Percentiles rank a stretch among this genome's conserved stretches.
Evolutionary conservation across 1,284 basidiomycete genomes (phyloP).

Genomic region (Cystobasidium slooffiae): DNA sequence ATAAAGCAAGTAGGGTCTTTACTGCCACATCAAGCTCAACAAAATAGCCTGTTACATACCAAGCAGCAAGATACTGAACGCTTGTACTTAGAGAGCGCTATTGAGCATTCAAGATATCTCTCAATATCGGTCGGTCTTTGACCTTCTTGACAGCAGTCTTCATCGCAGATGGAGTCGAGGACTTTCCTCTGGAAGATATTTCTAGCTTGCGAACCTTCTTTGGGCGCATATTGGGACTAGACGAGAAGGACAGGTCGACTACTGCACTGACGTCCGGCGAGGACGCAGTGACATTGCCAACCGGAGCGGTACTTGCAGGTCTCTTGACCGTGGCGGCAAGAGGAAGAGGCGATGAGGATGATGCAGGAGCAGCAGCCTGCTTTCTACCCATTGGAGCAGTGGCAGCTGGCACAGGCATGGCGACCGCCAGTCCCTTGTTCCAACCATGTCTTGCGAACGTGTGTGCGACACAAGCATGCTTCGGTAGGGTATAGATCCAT

Average conservation of each 20-base stretch:
- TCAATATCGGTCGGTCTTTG: neutral
- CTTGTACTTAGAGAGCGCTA: neutral
- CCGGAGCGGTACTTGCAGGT: neutral
- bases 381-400: no score
- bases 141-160: neutral
- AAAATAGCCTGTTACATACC: no score
- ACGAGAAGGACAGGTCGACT: neutral
- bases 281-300: neutral
- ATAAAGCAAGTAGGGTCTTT: no score
- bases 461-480: neutral
- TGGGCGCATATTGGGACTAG: neutral
- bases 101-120: slow-evolving; percentile 27
- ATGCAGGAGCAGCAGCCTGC: neutral
- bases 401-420: no score
- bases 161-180: neutral
- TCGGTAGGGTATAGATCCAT: slow-evolving; percentile 32
- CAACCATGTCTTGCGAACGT: neutral
- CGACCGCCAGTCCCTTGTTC: no score
- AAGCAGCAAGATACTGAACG: neutral
- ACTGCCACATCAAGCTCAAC: no score
- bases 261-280: neutral
- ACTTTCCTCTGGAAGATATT: neutral
- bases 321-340: neutral
- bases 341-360: neutral
- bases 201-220: neutral